Evolutionary conservation across 2,329 filamentous ascomycete genomes (phyloP), one percentile per base, ranked within the genome.

Genomic region (Trichophyton verrucosum): DNA sequence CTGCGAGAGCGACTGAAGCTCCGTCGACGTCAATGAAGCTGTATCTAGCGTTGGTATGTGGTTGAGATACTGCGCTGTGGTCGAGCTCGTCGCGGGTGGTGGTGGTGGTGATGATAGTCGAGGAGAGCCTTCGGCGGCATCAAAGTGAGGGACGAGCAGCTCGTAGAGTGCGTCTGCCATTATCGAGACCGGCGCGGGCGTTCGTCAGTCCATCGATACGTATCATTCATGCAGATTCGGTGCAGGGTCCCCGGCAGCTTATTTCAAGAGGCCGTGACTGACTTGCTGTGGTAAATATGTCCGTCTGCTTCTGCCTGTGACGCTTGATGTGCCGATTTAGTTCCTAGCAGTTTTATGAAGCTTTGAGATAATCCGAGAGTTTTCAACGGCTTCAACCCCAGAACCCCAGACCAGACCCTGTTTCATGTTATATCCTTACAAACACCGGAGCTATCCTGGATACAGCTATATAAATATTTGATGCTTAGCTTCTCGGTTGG

Each of bases 1-100:
- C 68, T 96, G 89, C 0, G 87, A 79, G n/a, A 97, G 82, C 0
- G 84, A 85, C 63, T 90, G 85, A 0, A 87, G 86, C 73, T 99
- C 94, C 5, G 82, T 85, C 24, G 83, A 82, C 58, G 83, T 82
- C 60, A 97, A 81, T 40, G 87, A 83, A 24, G 85, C 80, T 58
- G 95, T 80, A 11, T 89, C 84, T 59, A 95, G 85, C 2, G 88
- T 88, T 4, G 88, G 85, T 53, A 97, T 80, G 63, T 86, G 84
- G 62, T 84, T 81, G 55, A 97, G 84, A 73, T 97, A 99, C 59
- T 82, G 78, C 58, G 83, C 77, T 9, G 83, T 83, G 42, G 79
- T 69, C 62, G 71, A 63, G 61, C 72, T 68, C 60, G 66, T 51
- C 61, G 67, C 60, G 57, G 68, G 64, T 57, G 75, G 69, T 36